Conservation (phyloP, 2,329 filamentous ascomycete genomes). For the Mollisiaceae sp. region DNA sequence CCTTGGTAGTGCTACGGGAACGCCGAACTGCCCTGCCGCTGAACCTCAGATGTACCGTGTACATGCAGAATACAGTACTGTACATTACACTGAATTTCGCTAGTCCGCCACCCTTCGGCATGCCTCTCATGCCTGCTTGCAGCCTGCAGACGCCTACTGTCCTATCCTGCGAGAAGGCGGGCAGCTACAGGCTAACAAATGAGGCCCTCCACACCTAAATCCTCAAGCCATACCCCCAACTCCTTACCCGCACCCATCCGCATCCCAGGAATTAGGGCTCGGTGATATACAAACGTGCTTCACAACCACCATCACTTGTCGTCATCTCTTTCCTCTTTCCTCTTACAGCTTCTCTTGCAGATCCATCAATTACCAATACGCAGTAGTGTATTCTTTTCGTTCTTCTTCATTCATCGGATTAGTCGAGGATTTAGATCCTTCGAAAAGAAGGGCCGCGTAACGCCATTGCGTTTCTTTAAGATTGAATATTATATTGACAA, state of each 20-base stretch:
- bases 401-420: not conserved
- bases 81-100: not conserved
- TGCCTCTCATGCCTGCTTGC: not conserved
- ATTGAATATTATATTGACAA: not conserved
- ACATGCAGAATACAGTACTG: not conserved
- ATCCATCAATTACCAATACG: not conserved
- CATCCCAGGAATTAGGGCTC: not conserved
- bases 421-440: not conserved
- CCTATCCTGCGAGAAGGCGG: too few species aligned
- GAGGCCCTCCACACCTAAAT: not conserved
- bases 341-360: not conserved
- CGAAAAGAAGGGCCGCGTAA: not conserved
- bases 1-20: not conserved
- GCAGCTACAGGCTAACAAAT: too few species aligned
- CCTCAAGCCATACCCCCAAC: too few species aligned
- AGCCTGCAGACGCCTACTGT: not conserved
- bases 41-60: conserved; percentile 5
- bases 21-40: not conserved
- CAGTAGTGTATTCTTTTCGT: not conserved
- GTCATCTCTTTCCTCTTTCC: not conserved
- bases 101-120: not conserved
- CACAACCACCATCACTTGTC: not conserved
- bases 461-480: conserved; percentile 4
- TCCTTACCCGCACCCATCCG: not conserved
- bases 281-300: not conserved